A percentile compares a stretch with the other conserved stretches of the same genome.
These are phyloP conservation scores for Fusarium sp. DNA, from an alignment of 2,329 filamentous ascomycete species.

Conservation along the genomic window DNA sequence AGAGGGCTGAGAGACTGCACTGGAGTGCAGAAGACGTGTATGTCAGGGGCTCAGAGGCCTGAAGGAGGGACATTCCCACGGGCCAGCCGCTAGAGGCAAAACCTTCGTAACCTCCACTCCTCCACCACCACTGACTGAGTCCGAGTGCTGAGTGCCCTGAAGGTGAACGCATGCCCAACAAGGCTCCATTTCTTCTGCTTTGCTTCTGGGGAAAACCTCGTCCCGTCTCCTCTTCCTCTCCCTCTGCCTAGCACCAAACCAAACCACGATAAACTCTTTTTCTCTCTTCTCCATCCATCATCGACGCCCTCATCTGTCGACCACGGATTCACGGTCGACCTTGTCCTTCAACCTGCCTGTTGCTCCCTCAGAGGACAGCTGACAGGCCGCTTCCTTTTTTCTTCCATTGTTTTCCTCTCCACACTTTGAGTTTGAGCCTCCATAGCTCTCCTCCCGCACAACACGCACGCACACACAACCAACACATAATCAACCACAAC, in stretches of 20 bases:
- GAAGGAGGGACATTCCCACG: conserved; percentile 25
- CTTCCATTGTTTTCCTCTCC: conserved; percentile 48
- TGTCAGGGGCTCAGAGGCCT: conserved; percentile 31
- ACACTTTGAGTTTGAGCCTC: conserved; percentile 49
- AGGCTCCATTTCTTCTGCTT: conserved; percentile 51
- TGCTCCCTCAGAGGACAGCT: conserved; percentile 57
- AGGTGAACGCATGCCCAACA: conserved; percentile 40
- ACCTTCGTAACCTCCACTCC: conserved; percentile 55
- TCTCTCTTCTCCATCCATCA: conserved; percentile 44
- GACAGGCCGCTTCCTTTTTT: conserved; percentile 51
- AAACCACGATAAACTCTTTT: conserved; percentile 33
- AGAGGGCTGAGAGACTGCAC: conserved; percentile 38
- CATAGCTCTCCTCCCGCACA: conserved; percentile 48
- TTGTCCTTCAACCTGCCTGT: conserved; percentile 51
- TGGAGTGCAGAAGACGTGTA: conserved; percentile 32
- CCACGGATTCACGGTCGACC: conserved; percentile 51
- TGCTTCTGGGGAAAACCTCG: conserved; percentile 57
- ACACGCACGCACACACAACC: conserved; percentile 43
- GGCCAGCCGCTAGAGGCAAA: conserved; percentile 54
- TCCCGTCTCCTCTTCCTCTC: conserved; percentile 51
- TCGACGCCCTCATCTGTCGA: conserved; percentile 50
- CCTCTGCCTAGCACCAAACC: conserved; percentile 50
- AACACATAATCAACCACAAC: conserved; percentile 56
- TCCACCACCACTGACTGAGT: conserved; percentile 22
- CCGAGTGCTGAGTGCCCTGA: conserved; percentile 25